These are phyloP conservation scores for Colletotrichum orchidophilum DNA, from an alignment of 2,329 filamentous ascomycete genomes.

Conservation along the genomic window DNA sequence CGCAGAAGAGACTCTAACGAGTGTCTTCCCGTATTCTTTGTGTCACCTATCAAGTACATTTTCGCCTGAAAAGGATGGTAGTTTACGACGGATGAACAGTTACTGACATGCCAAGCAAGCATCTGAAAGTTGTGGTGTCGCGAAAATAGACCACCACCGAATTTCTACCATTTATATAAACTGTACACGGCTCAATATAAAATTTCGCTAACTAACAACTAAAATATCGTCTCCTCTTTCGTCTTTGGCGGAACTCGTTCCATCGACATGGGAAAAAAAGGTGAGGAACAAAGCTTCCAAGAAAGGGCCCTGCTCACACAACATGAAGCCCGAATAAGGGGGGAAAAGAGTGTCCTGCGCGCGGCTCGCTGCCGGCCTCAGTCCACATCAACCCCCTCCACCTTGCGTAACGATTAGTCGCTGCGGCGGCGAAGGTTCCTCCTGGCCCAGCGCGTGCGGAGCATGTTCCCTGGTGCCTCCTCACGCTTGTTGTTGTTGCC, in stretches of 20 bases:
- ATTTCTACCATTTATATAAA: neutral
- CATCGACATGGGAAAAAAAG: neutral
- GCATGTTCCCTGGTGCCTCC: neutral
- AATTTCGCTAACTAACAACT: conserved; percentile 10
- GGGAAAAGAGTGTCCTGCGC: neutral
- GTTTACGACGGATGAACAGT: too few species aligned
- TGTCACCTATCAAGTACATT: too few species aligned
- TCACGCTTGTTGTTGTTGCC: conserved; percentile 18
- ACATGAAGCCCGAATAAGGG: neutral
- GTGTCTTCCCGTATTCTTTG: too few species aligned
- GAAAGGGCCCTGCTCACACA: neutral
- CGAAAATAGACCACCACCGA: neutral
- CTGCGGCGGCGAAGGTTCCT: neutral
- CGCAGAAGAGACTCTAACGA: too few species aligned
- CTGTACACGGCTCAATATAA: neutral
- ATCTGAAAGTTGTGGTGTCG: neutral
- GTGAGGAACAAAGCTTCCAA: neutral
- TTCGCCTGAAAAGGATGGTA: too few species aligned
- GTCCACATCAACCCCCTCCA: neutral
- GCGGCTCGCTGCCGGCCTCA: neutral
- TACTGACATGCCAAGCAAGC: neutral
- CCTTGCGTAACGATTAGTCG: neutral
- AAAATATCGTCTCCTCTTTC: neutral
- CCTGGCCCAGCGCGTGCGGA: conserved; percentile 5
- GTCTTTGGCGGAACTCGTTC: neutral